Base-by-base conservation (phyloP, 2,329 filamentous ascomycete genomes). In the Colletotrichum sp. region DNA sequence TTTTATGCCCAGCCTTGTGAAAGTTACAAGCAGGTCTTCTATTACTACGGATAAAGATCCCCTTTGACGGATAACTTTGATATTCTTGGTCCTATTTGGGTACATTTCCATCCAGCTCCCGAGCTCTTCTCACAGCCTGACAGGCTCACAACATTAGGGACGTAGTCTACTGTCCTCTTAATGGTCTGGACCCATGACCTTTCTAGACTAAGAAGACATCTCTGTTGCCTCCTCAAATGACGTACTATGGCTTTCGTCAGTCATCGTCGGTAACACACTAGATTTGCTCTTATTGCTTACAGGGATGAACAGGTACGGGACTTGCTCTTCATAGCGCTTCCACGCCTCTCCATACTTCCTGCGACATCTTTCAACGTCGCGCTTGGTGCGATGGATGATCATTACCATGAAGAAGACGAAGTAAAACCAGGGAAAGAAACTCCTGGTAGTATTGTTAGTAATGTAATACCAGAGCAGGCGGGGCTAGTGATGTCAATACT, bases 401-500 rank as follows among this genome's bases (percentile, higher is more conserved):
- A 97, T 97, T 79, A 87, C 87, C 44, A 88, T 88, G 84, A 98
- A 98, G 89, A 98, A 98, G 62, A 95, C 84, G 0, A 95, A 94
- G 82, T 98, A 97, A 85, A 98, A 98, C 95, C 95, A 98, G 0
- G 95, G 95, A 85, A 98, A 96, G 0, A 95, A 95, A 80, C 93
- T 95, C 80, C 83, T 84, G 32, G 6, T 52, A 27, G 4, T 12
- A 13, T 2, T 19, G 6, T 25, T 16, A 34, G 12, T 25, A 1
- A 13, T 6, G 13, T 5, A 9, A 32, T 29, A 61, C 22, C 27
- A 32, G 1, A 29, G 5, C 57, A 29, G 4, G 0, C 27, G 15
- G 9, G 1, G 13, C 5, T 61, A 16, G 16, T 3, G 12, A 5
- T 25, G 22, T 29, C 80, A 81, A 72, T 79, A 86, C 84, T 85